Percentiles rank a stretch among this genome's conserved stretches.
Conservation (phyloP, 2,329 filamentous ascomycete genomes). For the Pseudogymnoascus sp. region DNA sequence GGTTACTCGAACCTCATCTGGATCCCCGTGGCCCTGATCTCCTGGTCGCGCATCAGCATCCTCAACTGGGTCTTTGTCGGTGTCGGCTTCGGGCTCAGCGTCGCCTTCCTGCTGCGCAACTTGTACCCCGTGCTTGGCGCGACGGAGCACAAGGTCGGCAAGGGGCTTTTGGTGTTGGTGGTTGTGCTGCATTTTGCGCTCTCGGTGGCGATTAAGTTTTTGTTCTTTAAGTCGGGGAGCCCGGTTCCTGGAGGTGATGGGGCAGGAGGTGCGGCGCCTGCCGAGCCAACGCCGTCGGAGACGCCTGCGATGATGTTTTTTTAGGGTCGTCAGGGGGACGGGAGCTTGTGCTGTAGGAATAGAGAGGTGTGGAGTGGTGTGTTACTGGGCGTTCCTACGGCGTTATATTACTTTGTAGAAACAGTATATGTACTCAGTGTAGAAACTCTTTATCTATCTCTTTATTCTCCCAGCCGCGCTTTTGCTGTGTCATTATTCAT, state of each 20-base stretch:
- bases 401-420: background rate
- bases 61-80: conserved; percentile 93
- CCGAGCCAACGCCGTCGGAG: background rate
- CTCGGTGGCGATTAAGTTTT: conserved; percentile 85
- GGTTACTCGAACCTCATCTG: conserved; percentile 96
- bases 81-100: conserved; percentile 75
- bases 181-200: conserved; percentile 81
- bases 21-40: conserved; percentile 88
- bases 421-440: background rate
- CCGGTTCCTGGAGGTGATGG: conserved; percentile 29
- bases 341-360: background rate
- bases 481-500: background rate
- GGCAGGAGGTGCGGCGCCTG: background rate
- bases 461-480: background rate
- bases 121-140: conserved; percentile 86
- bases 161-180: conserved; percentile 76
- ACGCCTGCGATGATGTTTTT: conserved; percentile 2
- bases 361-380: background rate
- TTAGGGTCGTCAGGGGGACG: background rate
- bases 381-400: background rate
- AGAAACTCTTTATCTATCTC: background rate
- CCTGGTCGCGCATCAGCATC: conserved; percentile 76
- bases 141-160: conserved; percentile 86
- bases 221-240: conserved; percentile 86
- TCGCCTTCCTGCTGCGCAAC: conserved; percentile 76